Conservation (phyloP, 805 yeast genomes). For the Saturnispora kantuleensis region DNA sequence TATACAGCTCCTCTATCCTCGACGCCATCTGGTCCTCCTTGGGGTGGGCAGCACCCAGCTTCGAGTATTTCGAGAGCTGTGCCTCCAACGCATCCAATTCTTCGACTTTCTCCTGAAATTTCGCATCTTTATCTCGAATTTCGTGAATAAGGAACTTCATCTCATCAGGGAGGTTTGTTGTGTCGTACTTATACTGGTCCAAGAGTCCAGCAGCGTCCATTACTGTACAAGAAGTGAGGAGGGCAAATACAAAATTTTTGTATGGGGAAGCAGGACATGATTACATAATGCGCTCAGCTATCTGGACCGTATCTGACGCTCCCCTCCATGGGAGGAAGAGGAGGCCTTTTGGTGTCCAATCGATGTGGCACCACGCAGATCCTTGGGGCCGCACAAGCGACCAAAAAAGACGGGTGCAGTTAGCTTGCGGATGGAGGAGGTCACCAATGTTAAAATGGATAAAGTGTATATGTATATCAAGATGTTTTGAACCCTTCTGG, state of each 20-base stretch:
- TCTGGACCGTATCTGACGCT: constrained; percentile 14
- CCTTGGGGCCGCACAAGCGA: not conserved
- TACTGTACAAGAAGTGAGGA: too few relatives aligned
- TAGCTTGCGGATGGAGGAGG: not conserved
- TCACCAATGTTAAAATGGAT: not conserved
- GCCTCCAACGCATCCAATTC: constrained; percentile 62
- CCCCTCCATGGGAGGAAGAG: not conserved
- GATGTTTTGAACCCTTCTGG: constrained; percentile 17
- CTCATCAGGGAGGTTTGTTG: constrained; percentile 83
- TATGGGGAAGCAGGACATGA: not conserved
- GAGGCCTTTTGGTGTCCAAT: constrained; percentile 5
- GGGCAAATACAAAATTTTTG: too few relatives aligned
- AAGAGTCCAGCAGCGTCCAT: constrained; percentile 89
- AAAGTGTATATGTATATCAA: not conserved
- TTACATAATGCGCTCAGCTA: constrained; percentile 4
- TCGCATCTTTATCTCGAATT: constrained; percentile 57
- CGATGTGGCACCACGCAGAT: constrained; percentile 6
- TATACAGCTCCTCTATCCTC: constrained; percentile 61
- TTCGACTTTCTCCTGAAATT: constrained; percentile 54
- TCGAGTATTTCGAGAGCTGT: constrained; percentile 74
- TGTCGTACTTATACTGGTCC: constrained; percentile 51
- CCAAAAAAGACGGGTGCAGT: not conserved
- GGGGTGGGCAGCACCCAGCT: constrained; percentile 81
- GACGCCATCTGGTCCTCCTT: constrained; percentile 61
- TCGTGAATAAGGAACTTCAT: constrained; percentile 73